A percentile compares a stretch with the other conserved stretches of the same genome.
phyloP scores from a whole-genome alignment of 2,329 filamentous ascomycete genomes.

The Curvularia hawaiiensis region DNA sequence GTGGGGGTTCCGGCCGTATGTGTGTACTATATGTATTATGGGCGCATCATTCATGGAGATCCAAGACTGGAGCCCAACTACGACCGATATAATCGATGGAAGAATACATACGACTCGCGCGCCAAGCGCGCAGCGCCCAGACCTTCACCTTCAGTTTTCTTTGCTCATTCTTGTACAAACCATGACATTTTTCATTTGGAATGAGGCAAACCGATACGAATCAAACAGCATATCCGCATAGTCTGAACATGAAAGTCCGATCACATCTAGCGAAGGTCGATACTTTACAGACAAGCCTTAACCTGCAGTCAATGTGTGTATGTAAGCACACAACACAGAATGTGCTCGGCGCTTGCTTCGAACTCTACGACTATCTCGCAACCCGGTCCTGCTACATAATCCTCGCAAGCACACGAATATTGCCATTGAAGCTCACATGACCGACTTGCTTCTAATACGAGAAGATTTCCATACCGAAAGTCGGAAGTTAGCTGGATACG shows the following conservation, averaged over 20 bases:
- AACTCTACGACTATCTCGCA: not conserved
- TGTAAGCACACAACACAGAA: not conserved
- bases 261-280: not conserved
- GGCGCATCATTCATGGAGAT: not conserved
- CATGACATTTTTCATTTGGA: not conserved
- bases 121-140: not conserved
- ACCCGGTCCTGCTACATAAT: not conserved
- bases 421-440: not conserved
- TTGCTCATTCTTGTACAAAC: not conserved
- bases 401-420: not conserved
- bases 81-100: not conserved
- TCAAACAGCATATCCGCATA: not conserved
- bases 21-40: constrained; percentile 26
- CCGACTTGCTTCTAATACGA: not conserved
- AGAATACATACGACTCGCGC: not conserved
- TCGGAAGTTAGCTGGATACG: not conserved
- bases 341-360: not conserved
- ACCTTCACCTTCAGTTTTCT: not conserved
- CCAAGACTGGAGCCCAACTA: not conserved
- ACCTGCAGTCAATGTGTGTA: not conserved
- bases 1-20: constrained; percentile 4
- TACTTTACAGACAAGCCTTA: not conserved
- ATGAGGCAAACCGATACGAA: not conserved
- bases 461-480: not conserved
- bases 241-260: not conserved